Percentiles rank a stretch among this genome's conserved stretches.
Evolutionary conservation across 2,329 filamentous ascomycete genomes (phyloP).

Genomic region (Paecilomyces sp.): DNA sequence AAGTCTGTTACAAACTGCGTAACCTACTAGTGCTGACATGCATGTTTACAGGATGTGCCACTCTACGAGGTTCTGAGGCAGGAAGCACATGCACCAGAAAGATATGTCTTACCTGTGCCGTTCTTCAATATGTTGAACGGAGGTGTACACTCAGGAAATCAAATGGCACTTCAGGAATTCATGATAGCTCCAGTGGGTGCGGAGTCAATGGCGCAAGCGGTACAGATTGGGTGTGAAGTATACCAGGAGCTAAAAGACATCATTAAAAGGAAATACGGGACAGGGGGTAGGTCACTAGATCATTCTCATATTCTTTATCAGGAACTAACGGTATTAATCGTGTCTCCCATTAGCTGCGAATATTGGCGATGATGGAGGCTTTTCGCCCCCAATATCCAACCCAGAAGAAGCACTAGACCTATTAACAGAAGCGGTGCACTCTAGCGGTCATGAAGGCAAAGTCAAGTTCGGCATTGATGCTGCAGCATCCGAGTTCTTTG

Average conservation of each 20-base stretch:
- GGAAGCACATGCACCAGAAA: constrained; percentile 46
- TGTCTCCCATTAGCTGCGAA: constrained; percentile 14
- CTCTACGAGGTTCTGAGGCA: constrained; percentile 53
- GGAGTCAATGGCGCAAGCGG: constrained; percentile 5
- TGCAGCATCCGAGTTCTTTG: constrained; percentile 34
- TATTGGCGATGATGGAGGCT: constrained; percentile 31
- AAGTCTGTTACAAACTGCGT: background rate
- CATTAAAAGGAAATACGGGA: constrained; percentile 22
- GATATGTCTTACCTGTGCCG: constrained; percentile 51
- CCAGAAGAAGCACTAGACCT: constrained; percentile 29
- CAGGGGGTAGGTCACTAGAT: constrained; percentile 9
- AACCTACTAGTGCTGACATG: background rate
- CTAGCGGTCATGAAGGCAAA: constrained; percentile 21
- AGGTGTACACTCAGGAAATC: constrained; percentile 30
- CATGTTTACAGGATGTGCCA: constrained; percentile 36
- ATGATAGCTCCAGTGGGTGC: constrained; percentile 10
- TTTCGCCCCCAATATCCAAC: constrained; percentile 27
- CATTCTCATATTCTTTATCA: background rate
- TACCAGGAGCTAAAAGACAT: constrained; percentile 26
- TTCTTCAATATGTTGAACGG: constrained; percentile 56
- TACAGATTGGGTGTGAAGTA: constrained; percentile 25
- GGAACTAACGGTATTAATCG: background rate
- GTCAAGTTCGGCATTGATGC: constrained; percentile 37
- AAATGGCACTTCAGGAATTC: constrained; percentile 45
- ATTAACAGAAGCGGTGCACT: constrained; percentile 17